Percentiles rank a stretch among this genome's conserved stretches.
phyloP scores from a whole-genome alignment of 306 rosid genomes.

The Gastrolobium bilobum region DNA sequence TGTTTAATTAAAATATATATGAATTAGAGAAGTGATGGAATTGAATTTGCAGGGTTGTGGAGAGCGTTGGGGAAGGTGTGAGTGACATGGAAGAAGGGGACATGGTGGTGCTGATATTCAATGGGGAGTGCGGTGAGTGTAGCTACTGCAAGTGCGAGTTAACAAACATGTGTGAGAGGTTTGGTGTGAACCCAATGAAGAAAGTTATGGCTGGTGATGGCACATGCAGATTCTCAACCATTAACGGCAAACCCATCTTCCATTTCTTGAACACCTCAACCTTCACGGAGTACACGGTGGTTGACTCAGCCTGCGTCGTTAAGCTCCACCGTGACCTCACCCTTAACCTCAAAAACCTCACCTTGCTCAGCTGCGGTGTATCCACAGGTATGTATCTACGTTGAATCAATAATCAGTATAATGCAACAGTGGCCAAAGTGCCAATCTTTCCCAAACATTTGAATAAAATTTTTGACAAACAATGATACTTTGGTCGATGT shows the following conservation, averaged over 20 bases:
- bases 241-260: conserved; percentile 60
- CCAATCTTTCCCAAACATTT: too few relatives aligned
- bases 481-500: too few relatives aligned
- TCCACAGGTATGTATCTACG: too few relatives aligned
- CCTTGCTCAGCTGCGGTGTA: conserved; percentile 84
- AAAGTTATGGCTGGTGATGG: conserved; percentile 73
- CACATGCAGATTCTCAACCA: conserved; percentile 59
- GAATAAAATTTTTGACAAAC: too few relatives aligned
- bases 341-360: conserved; percentile 60
- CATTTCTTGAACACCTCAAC: conserved; percentile 95
- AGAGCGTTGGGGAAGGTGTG: conserved; percentile 88
- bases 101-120: conserved; percentile 71
- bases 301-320: conserved; percentile 77
- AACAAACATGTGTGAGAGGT: conserved; percentile 67
- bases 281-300: conserved; percentile 77
- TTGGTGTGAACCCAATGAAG: conserved; percentile 72
- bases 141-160: conserved; percentile 52
- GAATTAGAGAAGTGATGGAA: too few relatives aligned
- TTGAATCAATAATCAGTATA: too few relatives aligned
- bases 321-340: conserved; percentile 18
- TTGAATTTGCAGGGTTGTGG: conserved; percentile 65
- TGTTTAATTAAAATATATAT: too few relatives aligned
- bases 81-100: conserved; percentile 72
- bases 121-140: conserved; percentile 86
- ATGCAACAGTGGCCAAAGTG: too few relatives aligned